Percentiles rank a stretch among this genome's conserved stretches.
Evolutionary conservation across 1,284 basidiomycete genomes (phyloP).

Genomic region (Violaceomyces palustris): DNA sequence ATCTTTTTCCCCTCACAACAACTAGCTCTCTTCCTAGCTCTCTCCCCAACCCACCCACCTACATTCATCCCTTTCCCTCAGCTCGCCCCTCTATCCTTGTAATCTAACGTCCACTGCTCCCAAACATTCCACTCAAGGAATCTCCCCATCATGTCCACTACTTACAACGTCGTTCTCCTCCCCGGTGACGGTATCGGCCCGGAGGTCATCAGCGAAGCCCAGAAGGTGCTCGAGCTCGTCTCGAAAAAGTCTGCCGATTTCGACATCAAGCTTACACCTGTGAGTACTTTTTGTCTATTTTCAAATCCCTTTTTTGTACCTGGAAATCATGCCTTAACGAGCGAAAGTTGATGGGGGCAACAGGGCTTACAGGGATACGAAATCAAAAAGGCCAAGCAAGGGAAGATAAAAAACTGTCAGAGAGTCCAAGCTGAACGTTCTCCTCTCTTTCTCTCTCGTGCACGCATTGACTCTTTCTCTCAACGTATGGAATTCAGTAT

Average conservation of each 20-base stretch:
- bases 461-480: constrained; percentile 1
- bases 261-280: constrained; percentile 63
- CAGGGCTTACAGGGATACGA: no score
- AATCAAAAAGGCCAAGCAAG: no score
- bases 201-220: constrained; percentile 84
- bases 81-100: no score
- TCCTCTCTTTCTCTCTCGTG: background rate
- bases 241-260: constrained; percentile 61
- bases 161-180: constrained; percentile 59
- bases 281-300: constrained; percentile 2
- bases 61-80: no score
- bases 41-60: no score
- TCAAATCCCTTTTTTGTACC: background rate
- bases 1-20: no score
- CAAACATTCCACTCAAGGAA: no score
- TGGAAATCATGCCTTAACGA: no score
- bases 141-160: constrained; percentile 19
- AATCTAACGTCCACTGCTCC: no score
- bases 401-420: no score
- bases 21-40: no score
- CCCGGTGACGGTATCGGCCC: constrained; percentile 98
- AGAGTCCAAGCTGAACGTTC: background rate
- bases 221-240: constrained; percentile 74
- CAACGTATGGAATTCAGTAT: constrained; percentile 49
- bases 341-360: no score